Evolutionary conservation across 23 red algal species (phyloP).

Genomic region (Chondrus crispus): DNA sequence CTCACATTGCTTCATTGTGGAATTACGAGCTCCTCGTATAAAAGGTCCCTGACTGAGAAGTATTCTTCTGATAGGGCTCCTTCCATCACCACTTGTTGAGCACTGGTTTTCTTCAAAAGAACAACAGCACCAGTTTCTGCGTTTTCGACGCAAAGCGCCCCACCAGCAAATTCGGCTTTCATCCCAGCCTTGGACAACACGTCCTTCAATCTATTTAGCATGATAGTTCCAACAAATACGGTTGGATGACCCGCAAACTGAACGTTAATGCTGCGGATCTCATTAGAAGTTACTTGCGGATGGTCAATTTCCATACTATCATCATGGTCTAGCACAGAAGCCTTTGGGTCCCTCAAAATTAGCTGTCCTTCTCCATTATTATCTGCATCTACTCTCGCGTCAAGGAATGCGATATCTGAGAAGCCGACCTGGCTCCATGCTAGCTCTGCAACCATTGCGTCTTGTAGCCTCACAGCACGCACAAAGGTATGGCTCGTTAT

Average conservation of each 20-base stretch:
- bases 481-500: conserved; percentile 82
- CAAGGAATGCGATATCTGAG: conserved; percentile 74
- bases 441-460: conserved; percentile 53
- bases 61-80: conserved; percentile 88
- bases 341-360: not conserved
- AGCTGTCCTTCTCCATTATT: not conserved
- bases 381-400: conserved; percentile 38
- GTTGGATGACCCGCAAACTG: conserved; percentile 22
- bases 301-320: not conserved
- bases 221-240: conserved; percentile 88
- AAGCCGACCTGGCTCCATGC: conserved; percentile 61
- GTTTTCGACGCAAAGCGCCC: conserved; percentile 84
- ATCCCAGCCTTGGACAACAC: conserved; percentile 74
- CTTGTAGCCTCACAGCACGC: conserved; percentile 65
- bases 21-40: conserved; percentile 79
- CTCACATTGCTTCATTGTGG: conserved; percentile 10
- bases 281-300: not conserved
- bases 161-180: conserved; percentile 81
- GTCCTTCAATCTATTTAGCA: conserved; percentile 76
- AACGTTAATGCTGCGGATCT: not conserved
- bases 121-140: conserved; percentile 70
- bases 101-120: conserved; percentile 74
- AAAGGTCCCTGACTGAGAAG: conserved; percentile 77
- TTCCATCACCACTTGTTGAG: conserved; percentile 69
- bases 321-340: not conserved